phyloP scores from a whole-genome alignment of 768 basidiomycete species.

The Pleurotus djamor region DNA sequence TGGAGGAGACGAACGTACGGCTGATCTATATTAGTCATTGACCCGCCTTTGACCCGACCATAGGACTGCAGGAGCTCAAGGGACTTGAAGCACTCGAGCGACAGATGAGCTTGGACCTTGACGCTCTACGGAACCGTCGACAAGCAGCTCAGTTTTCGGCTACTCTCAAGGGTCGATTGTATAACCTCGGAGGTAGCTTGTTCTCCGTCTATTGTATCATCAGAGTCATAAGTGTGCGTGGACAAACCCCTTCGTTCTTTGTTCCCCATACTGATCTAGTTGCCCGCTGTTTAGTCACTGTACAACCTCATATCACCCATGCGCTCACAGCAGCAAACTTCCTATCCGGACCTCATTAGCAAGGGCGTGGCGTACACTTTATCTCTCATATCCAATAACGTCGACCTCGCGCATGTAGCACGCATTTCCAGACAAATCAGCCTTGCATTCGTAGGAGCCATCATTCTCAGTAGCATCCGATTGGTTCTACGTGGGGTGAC shows the following conservation, averaged over 20 bases:
- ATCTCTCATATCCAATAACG: constrained; percentile 25
- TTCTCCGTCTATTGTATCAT: constrained; percentile 71
- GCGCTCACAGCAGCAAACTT: constrained; percentile 26
- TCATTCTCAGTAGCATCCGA: constrained; percentile 73
- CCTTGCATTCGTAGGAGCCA: constrained; percentile 69
- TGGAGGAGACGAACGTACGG: constrained; percentile 41
- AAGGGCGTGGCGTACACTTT: constrained; percentile 29
- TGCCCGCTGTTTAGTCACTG: constrained; percentile 33
- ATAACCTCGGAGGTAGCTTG: constrained; percentile 41
- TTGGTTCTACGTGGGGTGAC: constrained; percentile 69
- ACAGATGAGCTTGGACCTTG: constrained; percentile 61
- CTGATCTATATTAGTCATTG: no score
- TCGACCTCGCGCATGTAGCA: constrained; percentile 23
- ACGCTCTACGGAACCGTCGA: constrained; percentile 45
- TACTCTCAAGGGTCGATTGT: constrained; percentile 54
- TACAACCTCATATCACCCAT: constrained; percentile 46
- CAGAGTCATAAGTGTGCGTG: constrained; percentile 59
- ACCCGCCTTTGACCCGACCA: not conserved
- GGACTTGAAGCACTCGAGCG: constrained; percentile 68
- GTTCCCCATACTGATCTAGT: not conserved
- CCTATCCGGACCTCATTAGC: constrained; percentile 41
- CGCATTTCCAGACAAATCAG: constrained; percentile 51
- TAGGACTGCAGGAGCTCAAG: constrained; percentile 53
- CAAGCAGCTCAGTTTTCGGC: constrained; percentile 45
- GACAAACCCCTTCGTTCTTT: not conserved